Conservation (phyloP, 495 filamentous ascomycete genomes). For the Penicillium coffeae region DNA sequence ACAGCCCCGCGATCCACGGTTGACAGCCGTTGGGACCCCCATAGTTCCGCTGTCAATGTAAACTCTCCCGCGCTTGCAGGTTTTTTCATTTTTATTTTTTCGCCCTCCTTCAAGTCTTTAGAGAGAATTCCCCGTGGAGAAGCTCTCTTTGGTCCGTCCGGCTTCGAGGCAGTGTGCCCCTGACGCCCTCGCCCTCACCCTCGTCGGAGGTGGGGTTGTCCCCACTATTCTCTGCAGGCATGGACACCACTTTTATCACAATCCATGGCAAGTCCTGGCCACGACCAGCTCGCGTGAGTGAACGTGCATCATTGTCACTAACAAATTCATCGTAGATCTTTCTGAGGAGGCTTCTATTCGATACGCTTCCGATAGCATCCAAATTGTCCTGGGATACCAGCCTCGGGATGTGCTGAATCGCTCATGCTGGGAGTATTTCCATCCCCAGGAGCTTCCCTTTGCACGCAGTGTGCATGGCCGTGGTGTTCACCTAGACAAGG, state of each 20-base stretch:
- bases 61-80: slow-evolving; percentile 3
- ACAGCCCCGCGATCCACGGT: slow-evolving; percentile 8
- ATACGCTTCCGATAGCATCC: slow-evolving; percentile 78
- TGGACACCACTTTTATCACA: slow-evolving; percentile 93
- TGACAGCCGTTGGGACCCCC: slow-evolving; percentile 16
- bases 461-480: slow-evolving; percentile 69
- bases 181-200: no score
- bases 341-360: slow-evolving; percentile 73
- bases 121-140: background rate
- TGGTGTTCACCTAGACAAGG: slow-evolving; percentile 76
- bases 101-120: background rate
- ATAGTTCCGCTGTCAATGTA: slow-evolving; percentile 8
- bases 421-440: slow-evolving; percentile 84
- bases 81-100: background rate
- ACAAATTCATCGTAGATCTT: slow-evolving; percentile 68
- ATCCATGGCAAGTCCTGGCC: slow-evolving; percentile 68
- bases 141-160: no score
- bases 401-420: slow-evolving; percentile 71
- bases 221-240: slow-evolving; percentile 34
- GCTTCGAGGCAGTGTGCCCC: no score
- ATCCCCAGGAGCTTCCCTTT: slow-evolving; percentile 74
- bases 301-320: no score
- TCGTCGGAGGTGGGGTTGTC: no score
- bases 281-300: no score
- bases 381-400: slow-evolving; percentile 76